phyloP scores from a whole-genome alignment of 1,284 basidiomycete genomes.

The Chalciporus sp. region DNA sequence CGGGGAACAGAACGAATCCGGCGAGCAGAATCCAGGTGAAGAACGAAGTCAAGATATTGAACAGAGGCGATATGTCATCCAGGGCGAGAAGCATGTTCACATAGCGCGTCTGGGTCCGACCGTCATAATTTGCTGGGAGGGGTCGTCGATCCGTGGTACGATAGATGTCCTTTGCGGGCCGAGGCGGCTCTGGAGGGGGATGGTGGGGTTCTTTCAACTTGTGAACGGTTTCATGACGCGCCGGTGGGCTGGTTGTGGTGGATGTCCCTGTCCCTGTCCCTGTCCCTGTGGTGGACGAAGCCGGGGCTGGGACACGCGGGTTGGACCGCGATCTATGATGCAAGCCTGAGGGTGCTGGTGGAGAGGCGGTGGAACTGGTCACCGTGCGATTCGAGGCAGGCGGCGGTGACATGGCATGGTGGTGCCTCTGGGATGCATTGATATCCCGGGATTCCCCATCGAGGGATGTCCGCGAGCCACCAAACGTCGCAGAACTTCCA shows the following conservation, averaged over 20 bases:
- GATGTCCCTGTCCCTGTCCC: constrained; percentile 2
- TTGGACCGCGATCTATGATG: constrained; percentile 22
- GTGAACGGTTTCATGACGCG: background rate
- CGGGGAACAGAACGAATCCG: constrained; percentile 60
- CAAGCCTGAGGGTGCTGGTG: constrained; percentile 2
- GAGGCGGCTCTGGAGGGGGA: background rate
- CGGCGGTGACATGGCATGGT: constrained; percentile 11
- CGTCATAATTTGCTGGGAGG: constrained; percentile 27
- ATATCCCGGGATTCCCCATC: constrained; percentile 26
- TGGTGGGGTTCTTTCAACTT: constrained; percentile 4
- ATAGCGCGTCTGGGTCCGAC: constrained; percentile 31
- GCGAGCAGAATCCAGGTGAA: constrained; percentile 62
- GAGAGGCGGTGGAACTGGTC: background rate
- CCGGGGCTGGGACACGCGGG: constrained; percentile 9
- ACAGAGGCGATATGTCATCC: constrained; percentile 34
- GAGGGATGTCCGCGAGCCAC: constrained; percentile 25
- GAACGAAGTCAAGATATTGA: constrained; percentile 51
- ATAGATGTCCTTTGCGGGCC: constrained; percentile 19
- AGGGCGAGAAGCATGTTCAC: constrained; percentile 36
- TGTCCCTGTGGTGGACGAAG: background rate
- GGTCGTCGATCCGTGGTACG: constrained; percentile 25
- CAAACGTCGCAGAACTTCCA: constrained; percentile 21
- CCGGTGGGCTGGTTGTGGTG: background rate
- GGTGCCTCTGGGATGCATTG: constrained; percentile 17
- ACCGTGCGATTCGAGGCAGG: constrained; percentile 10